Evolutionary conservation across 2,329 filamentous ascomycete genomes (phyloP), one percentile per base, ranked within the genome.

Genomic region (Diplodia mutila): DNA sequence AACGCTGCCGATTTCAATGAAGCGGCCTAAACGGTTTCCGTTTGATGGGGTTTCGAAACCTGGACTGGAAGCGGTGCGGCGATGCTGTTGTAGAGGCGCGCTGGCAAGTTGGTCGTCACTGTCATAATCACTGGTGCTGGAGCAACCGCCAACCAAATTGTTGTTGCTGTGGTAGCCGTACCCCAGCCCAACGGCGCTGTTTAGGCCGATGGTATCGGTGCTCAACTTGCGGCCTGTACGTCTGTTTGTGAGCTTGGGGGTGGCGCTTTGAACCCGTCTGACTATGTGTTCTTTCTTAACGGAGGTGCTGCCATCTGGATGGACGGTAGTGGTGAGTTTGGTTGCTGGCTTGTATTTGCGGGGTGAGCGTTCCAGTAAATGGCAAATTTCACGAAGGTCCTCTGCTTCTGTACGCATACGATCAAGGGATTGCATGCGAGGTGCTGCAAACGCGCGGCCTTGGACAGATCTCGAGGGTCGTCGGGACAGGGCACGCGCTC

Each of bases 381-480:
- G 72, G 4, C 77, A 76, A 3, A 85, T 69, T 21, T 81, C 75
- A 6, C 34, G 48, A 3, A 67, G n/a, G 23, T 82, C 80, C 32
- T 80, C 79, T 48, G 72, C 73, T 63, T 81, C 75, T 27, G 80
- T 73, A 67, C 80, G 78, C 71, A 81, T 78, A 16, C 80, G 79
- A 37, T 85, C 82, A 3, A 85, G 74, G 2, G 83, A 85, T 69
- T 84, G 83, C 72, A 82, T 80, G 39, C 84, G 78, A 6, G 85
- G 83, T 23, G 83, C 83, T 34, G 82, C 80, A 69, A 86, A 86
- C 0, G 84, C 84, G 57, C 83, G 83, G 18, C 85, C 85, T 74
- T 84, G 84, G 1, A 81, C 75, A 29, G 76, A 76, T 37, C 73
- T 72, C 1, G 81, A 82, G 21, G 78, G 75, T 9, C 77, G 75